Conservation (phyloP, 148 eudicot species). For the Cornus kousa region DNA sequence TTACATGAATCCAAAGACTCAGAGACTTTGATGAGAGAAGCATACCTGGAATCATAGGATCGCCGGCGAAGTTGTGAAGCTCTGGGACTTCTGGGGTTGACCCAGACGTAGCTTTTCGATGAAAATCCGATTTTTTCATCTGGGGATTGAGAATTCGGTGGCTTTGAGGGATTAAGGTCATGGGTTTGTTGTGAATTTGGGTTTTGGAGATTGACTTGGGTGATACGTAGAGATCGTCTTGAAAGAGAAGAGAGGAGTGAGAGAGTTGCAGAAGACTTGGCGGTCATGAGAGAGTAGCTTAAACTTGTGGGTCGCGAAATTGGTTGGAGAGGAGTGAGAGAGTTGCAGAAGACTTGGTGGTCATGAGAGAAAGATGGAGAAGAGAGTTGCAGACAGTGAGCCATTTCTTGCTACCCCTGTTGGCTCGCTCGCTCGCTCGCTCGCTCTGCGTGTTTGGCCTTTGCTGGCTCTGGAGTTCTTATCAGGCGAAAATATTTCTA, state of each 20-base stretch:
- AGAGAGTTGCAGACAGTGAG: slow-evolving; percentile 24
- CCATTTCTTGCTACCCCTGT: slow-evolving; percentile 23
- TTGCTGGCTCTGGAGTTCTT: background rate
- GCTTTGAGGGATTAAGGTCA: slow-evolving; percentile 4
- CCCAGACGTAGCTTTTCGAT: slow-evolving; percentile 56
- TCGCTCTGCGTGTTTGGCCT: background rate
- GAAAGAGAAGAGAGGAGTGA: background rate
- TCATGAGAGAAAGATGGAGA: slow-evolving; percentile 16
- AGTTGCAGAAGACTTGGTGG: slow-evolving; percentile 20
- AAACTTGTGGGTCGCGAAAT: background rate
- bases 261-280: background rate
- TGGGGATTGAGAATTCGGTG: slow-evolving; percentile 16
- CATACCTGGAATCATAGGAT: slow-evolving; percentile 60
- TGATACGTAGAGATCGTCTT: slow-evolving; percentile 12
- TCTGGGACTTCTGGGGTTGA: slow-evolving; percentile 72
- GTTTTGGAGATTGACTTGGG: slow-evolving; percentile 33
- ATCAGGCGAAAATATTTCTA: background rate
- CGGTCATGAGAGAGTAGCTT: background rate
- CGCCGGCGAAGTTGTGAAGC: slow-evolving; percentile 44
- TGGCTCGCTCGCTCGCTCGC: background rate
- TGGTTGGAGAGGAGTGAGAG: slow-evolving; percentile 15
- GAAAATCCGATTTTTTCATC: slow-evolving; percentile 15
- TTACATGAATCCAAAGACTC: slow-evolving; percentile 42
- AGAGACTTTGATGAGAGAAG: slow-evolving; percentile 45
- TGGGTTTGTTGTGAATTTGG: slow-evolving; percentile 18